Percentiles rank a stretch among this genome's conserved stretches.
Conservation (phyloP, 164 flowering plant species). For the Stephania japonica region DNA sequence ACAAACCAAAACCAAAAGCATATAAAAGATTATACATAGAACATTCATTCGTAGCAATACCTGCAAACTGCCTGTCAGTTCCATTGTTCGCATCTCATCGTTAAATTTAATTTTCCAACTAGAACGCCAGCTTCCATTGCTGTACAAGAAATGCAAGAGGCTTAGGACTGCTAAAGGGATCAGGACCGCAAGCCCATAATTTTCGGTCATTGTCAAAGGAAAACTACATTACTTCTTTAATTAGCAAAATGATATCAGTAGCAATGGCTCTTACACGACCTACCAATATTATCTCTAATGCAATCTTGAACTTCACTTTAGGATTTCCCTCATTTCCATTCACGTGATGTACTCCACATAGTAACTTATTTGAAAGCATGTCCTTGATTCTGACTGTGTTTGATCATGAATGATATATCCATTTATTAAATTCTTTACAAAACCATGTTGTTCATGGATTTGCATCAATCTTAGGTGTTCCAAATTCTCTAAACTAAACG, state of each 20-base stretch:
- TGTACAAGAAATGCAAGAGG: constrained; percentile 18
- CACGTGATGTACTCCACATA: not conserved
- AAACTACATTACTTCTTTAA: not conserved
- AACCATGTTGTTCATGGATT: no score
- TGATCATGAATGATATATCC: no score
- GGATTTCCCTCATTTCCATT: not conserved
- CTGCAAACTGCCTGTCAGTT: constrained; percentile 74
- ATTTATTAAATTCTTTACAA: no score
- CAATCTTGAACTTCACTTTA: not conserved
- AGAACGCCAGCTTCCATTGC: constrained; percentile 97
- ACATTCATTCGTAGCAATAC: constrained; percentile 24
- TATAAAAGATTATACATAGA: not conserved
- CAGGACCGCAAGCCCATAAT: not conserved
- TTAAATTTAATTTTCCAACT: constrained; percentile 77
- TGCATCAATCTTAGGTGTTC: no score
- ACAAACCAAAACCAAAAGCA: not conserved
- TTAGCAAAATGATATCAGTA: not conserved
- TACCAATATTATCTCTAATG: not conserved
- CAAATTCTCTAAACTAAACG: no score
- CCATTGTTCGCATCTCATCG: constrained; percentile 69
- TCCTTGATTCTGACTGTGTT: no score
- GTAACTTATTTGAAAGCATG: no score
- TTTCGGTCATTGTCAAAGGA: not conserved
- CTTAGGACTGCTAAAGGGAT: not conserved
- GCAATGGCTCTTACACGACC: not conserved